These are phyloP conservation scores for Euphorbia schlechtendalii DNA, from an alignment of 441 rosid genomes.

Conservation along the genomic window DNA sequence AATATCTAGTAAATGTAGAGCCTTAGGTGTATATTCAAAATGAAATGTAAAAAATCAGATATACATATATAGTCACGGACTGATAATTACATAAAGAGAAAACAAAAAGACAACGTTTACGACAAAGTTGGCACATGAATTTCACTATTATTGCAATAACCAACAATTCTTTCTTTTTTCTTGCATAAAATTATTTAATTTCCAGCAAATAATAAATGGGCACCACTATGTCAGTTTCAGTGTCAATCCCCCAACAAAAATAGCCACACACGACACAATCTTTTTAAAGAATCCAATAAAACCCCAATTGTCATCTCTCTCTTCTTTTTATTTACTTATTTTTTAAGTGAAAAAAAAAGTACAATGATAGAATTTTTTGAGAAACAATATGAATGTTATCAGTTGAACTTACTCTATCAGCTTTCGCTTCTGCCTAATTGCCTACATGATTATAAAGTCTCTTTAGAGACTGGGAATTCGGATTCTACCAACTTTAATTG, in stretches of 20 bases:
- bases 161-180: slow-evolving; percentile 17
- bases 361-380: not conserved
- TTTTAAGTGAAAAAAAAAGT: not conserved
- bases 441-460: too few species aligned
- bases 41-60: not conserved
- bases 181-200: too few species aligned
- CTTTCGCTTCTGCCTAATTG: too few species aligned
- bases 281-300: slow-evolving; percentile 9
- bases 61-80: slow-evolving; percentile 28
- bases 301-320: not conserved
- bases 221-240: slow-evolving; percentile 11
- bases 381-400: too few species aligned
- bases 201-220: slow-evolving; percentile 12
- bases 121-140: slow-evolving; percentile 33
- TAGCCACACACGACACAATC: slow-evolving; percentile 6
- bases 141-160: slow-evolving; percentile 28
- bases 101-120: slow-evolving; percentile 26
- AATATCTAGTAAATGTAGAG: too few species aligned
- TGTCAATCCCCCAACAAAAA: slow-evolving; percentile 5
- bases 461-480: too few species aligned
- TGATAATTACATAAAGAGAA: slow-evolving; percentile 21
- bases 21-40: slow-evolving; percentile 3
- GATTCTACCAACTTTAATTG: too few species aligned
- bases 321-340: not conserved
- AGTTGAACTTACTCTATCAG: too few species aligned